Base-by-base conservation (phyloP, 106 monocot species). In the Dendrobium chrysotoxum region DNA sequence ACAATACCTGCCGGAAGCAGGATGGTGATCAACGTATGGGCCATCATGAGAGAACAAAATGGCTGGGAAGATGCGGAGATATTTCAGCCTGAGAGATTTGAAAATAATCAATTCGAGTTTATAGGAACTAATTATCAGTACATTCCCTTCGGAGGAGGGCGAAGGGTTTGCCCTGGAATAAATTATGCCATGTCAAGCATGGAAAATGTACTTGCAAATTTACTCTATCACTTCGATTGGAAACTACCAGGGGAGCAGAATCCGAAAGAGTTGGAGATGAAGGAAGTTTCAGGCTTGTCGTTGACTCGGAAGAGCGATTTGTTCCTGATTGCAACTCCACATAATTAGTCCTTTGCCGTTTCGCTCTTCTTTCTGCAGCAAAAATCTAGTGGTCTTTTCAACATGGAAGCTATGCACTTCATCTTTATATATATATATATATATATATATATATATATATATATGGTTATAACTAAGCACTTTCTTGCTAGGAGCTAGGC, bases 161-260 rank as follows among this genome's bases (percentile, higher is more conserved):
- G 80, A 30, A 47, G 80, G 42, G 31, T 72, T 72, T 80, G 80
- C 40, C 73, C 80, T 7, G 80, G 80, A 28, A 54, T 73, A 7
- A 18, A 12, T 28, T 46, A 73, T 15, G 71, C 47, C 4, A 18
- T 53, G 11, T 26, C 42, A 7, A 53, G 28, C 9, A 35, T 80
- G 10, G 72, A 80, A 28, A 28, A 53, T 53, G 46, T 17, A 10
- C 80, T 80, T 1, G 80, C 72, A 1, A 26, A 72, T 3, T 41
- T 80, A 4, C 53, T 80, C 25, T 80, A 35, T 5, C 8, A 50
- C 42, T 80, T 72, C 21, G 80, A 80, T 28, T 80, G 80, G 80
- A 31, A 20, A 0, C 71, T 80, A 0, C 80, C 80, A 0, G 72
- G 30, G 0, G 50, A 53, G 8, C 53, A 40, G 72, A 46, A n/a